Base-by-base conservation (phyloP, 129 eudicot genomes). In the Cynara cardunculus region DNA sequence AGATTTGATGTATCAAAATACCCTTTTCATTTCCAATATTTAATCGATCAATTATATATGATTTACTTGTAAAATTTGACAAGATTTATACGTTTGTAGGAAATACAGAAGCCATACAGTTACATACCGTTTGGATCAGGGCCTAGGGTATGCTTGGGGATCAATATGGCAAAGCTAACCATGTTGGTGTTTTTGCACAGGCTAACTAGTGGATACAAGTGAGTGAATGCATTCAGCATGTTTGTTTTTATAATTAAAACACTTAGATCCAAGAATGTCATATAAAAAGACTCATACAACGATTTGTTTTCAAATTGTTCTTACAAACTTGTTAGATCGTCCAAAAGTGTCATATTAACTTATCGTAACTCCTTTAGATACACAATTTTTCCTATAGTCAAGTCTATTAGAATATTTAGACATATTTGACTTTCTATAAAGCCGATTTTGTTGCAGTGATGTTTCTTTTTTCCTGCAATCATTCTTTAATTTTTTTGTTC, bases 51-150 rank as follows among this genome's bases (percentile, higher is more conserved):
- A 22, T 56, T 56, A n/a, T n/a, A 5, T n/a, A 56, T 18, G 24
- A 8, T 56, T n/a, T 19, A n/a, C 8, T 61, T 21, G 25, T 11
- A 34, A 74, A 73, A 73, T 30, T 76, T 73, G 44, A 25, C 32
- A 25, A 9, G 8, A 27, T 14, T 19, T 69, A 64, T 18, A 35
- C 76, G 21, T 77, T 2, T 84, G 5, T 87, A 90, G 94, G 91
- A 90, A 75, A 77, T 80, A 59, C 88, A 68, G 25, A 87, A 85
- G 85, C 91, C 91, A 32, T 90, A 84, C 37, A 87, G 84, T 53
- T 90, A 90, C 71, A 78, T 90, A 84, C 94, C 94, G 6, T 90
- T 87, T 18, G 91, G 89, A 75, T 87, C 89, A 70, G 94, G 94
- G 28, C 88, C 89, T 7, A 81, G 89, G 80, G 88, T 87, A 39